Evolutionary conservation across 495 filamentous ascomycete genomes (phyloP), one percentile per base, ranked within the genome.

Genomic region (Hypomontagnella monticulosa): DNA sequence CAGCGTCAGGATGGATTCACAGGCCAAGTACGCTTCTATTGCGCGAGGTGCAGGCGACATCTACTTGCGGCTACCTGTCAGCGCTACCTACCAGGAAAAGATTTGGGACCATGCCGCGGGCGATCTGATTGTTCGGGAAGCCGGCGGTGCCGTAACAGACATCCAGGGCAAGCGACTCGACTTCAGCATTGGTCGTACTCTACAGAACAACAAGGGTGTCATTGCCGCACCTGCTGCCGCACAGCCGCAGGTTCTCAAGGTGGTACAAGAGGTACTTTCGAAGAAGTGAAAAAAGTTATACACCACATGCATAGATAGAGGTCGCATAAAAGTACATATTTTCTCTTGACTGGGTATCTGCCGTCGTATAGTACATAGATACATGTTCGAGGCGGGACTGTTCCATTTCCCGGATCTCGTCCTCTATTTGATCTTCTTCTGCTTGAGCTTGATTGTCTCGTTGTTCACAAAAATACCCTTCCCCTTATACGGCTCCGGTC

Each of bases 71-170:
- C 79, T 99, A 27, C 95, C 96, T 14, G 88, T 89, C 10, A 88
- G 84, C 68, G 88, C 88, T 71, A 87, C 88, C 19, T 99, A 98
- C 77, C 87, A 96, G 79, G 95, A 99, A 83, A 99, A 99, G 84
- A 98, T 99, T 66, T 99, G 95, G 95, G 95, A 99, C 74, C 95
- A 99, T 78, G 96, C 94, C 30, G 94, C 92, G n/a, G 95, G 95
- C 33, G 93, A 96, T 61, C 76, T 99, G 50, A 93, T 99, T 67
- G 93, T 97, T 9, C 84, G 93, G 46, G 95, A 99, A 77, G 93
- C 96, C 4, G 95, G 96, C 47, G 96, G 94, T 19, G 81, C 90
- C 70, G 95, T 99, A 33, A 96, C 90, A 14, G 95, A 97, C 77
- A 89, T 88, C 53, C 84, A 87, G 61, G 93, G 94, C 42, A 87